phyloP scores from a whole-genome alignment of 495 filamentous ascomycete genomes.

The Lentithecium fluviatile region DNA sequence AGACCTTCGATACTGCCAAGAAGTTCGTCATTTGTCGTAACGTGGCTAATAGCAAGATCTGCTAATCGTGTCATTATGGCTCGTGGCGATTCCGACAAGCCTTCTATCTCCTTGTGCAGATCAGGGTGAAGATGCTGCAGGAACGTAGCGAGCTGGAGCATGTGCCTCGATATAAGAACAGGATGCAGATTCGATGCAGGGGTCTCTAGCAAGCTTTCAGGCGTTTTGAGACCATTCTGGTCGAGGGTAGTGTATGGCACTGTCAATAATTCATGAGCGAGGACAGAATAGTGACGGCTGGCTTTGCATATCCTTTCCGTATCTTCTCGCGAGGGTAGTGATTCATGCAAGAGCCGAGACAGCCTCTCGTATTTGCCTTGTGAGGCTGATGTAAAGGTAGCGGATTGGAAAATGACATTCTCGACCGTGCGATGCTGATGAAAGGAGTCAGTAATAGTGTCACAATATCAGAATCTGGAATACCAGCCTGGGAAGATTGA shows the following conservation, averaged over 20 bases:
- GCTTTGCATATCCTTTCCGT: conserved; percentile 16
- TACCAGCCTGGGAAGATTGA: not conserved
- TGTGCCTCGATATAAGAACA: conserved; percentile 17
- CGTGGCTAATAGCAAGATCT: conserved; percentile 9
- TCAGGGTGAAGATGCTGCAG: conserved; percentile 18
- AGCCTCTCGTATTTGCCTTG: conserved; percentile 11
- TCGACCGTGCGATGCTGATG: not conserved
- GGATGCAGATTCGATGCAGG: conserved; percentile 13
- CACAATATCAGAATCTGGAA: not conserved
- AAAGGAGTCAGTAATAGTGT: not conserved
- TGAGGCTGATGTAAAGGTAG: too few species aligned
- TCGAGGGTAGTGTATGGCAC: conserved; percentile 18
- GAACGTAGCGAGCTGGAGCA: conserved; percentile 15
- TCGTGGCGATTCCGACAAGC: conserved; percentile 18
- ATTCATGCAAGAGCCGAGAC: conserved; percentile 20
- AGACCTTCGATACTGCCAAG: conserved; percentile 21
- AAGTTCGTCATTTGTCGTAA: conserved; percentile 26
- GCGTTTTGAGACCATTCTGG: conserved; percentile 5
- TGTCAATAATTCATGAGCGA: conserved; percentile 21
- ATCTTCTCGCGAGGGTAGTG: conserved; percentile 23
- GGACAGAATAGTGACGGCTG: conserved; percentile 11
- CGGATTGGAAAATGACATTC: not conserved
- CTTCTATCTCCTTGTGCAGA: conserved; percentile 2
- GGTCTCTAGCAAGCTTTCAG: conserved; percentile 17
- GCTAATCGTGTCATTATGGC: conserved; percentile 18